Base-by-base conservation (phyloP, 169 alveolate species). In the Plasmodium relictum region DNA sequence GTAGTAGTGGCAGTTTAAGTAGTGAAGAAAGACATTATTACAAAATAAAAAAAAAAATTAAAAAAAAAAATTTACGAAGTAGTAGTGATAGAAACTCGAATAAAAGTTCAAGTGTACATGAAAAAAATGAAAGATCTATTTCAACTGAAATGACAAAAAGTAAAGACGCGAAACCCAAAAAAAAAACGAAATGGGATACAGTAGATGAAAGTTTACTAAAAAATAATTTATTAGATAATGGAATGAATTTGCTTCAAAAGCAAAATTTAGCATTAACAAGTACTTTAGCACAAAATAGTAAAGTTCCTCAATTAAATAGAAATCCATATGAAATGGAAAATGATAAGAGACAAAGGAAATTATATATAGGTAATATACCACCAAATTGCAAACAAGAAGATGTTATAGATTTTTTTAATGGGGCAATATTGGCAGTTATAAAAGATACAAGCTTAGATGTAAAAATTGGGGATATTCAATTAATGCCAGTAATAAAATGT, bases 351-450 rank as follows among this genome's bases (percentile, higher is more conserved):
- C 95, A 90, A 50, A 88, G 94, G 39, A 71, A 95, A 70, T 92
- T 94, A 22, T 94, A 94, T 66, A 66, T 94, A 2, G 96, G 96
- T 44, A 94, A 94, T 73, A 89, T 94, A 14, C 96, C 96, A 9
- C 73, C 95, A 8, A 96, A 93, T 26, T 90, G 94, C 3, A 93
- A 54, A 50, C 92, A 90, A 41, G 88, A 88, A 73, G 96, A 88
- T 18, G 22, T 94, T 62, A 85, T 93, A 26, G 93, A 76, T 5
- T 94, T 94, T 74, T 83, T 94, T 37, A 88, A 62, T 54, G 93
- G 88, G 20, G 94, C 96, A 0, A 26, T 94, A 44, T 88, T 66
- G 42, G 50, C 95, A 10, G 37, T 94, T 61, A 88, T 92, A n/a
- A 69, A 68, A 52, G 73, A 58, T 54, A 39, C 88, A 18, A 54